Evolutionary conservation across 169 alveolate genomes (phyloP).

Genomic region (Eimeria praecox): DNA sequence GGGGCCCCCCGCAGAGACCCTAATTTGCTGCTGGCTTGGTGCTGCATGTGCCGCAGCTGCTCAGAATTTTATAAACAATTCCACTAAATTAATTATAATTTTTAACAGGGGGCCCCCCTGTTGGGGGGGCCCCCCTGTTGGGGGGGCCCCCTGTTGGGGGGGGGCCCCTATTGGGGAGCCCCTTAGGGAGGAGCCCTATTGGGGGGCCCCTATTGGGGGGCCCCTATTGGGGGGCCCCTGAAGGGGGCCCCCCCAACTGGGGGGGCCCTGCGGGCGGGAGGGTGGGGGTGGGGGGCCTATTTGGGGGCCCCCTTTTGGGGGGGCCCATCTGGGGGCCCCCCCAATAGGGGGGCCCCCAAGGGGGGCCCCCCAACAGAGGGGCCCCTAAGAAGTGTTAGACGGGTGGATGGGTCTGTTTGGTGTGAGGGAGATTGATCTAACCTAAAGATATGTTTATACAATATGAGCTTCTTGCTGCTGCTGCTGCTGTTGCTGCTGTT

Average conservation of each 20-base stretch:
- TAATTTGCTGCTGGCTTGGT: constrained; percentile 11
- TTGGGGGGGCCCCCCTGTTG: constrained; percentile 1
- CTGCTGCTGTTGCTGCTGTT: constrained; percentile 22
- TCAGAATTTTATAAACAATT: not conserved
- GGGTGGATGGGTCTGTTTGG: no score
- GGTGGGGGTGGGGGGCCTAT: not conserved
- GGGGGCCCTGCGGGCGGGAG: no score
- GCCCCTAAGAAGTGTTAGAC: no score
- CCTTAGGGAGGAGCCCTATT: not conserved
- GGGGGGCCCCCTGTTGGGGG: not conserved
- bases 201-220: constrained; percentile 8
- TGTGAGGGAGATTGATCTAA: no score
- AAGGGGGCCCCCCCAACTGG: constrained; percentile 15
- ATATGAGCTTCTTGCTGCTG: not conserved
- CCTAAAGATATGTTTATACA: not conserved
- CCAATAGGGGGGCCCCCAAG: no score
- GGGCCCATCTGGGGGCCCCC: constrained; percentile 2
- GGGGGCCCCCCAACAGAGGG: constrained; percentile 7
- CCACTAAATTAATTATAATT: not conserved
- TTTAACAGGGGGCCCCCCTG: not conserved
- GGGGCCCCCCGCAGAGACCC: constrained; percentile 3
- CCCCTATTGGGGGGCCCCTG: constrained; percentile 8
- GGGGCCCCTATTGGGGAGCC: constrained; percentile 1
- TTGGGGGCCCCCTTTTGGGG: not conserved
- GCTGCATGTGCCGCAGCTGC: constrained; percentile 23